A percentile compares a stretch with the other conserved stretches of the same genome.
These are phyloP conservation scores for Sugiyamaella smithiae DNA, from an alignment of 805 yeast genomes.

Conservation along the genomic window DNA sequence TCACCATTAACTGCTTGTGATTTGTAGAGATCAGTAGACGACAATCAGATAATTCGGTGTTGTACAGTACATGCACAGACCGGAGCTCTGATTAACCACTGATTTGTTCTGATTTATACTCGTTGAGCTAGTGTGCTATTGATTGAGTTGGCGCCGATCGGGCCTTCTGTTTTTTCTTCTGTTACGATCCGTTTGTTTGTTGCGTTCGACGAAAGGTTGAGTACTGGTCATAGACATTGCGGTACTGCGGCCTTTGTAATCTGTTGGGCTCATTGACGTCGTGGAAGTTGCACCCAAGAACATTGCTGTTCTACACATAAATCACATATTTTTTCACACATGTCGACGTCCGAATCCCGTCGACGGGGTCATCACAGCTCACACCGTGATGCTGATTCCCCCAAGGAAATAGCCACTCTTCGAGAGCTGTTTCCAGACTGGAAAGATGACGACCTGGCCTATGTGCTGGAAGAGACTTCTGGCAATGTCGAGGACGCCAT, in stretches of 20 bases:
- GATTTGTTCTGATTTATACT: background rate
- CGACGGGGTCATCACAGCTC: constrained; percentile 10
- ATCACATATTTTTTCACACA: constrained; percentile 5
- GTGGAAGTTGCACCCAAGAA: too few species aligned
- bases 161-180: background rate
- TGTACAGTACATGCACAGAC: background rate
- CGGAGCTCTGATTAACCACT: background rate
- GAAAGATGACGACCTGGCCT: constrained; percentile 78
- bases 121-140: background rate
- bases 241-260: background rate
- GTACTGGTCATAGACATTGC: background rate
- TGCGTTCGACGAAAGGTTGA: background rate
- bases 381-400: constrained; percentile 26
- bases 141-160: background rate
- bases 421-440: constrained; percentile 92
- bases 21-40: background rate
- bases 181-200: background rate
- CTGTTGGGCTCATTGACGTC: background rate
- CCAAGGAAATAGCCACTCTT: constrained; percentile 50
- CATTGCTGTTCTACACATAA: background rate
- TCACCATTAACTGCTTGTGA: background rate
- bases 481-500: constrained; percentile 76
- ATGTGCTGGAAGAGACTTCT: constrained; percentile 68
- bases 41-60: background rate
- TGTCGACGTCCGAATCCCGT: constrained; percentile 13